A percentile compares a stretch with the other conserved stretches of the same genome.
phyloP scores from a whole-genome alignment of 2,329 filamentous ascomycete species.

The Epichloe gansuensis region DNA sequence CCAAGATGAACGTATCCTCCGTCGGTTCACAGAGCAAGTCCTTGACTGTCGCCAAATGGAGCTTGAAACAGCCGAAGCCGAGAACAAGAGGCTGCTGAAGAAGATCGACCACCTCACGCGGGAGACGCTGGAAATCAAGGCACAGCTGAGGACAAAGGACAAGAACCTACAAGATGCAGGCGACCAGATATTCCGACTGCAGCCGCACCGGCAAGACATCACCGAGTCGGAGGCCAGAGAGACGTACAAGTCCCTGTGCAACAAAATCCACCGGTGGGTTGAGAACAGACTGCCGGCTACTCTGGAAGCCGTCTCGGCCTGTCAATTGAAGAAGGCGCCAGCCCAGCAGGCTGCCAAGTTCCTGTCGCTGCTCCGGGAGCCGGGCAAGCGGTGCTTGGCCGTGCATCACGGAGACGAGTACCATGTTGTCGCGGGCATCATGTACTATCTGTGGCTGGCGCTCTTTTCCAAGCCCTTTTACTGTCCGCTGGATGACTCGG shows the following conservation, averaged over 20 bases:
- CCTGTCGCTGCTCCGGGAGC: constrained; percentile 21
- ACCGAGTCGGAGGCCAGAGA: constrained; percentile 24
- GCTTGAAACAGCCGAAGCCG: constrained; percentile 18
- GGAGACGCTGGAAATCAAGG: constrained; percentile 18
- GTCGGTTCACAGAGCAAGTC: constrained; percentile 24
- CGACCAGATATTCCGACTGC: constrained; percentile 21
- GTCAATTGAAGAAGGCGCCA: constrained; percentile 14
- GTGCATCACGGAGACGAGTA: constrained; percentile 21
- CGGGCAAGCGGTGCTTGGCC: constrained; percentile 20
- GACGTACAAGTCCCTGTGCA: constrained; percentile 19
- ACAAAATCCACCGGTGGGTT: constrained; percentile 24
- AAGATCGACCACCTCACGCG: constrained; percentile 18
- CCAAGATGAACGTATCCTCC: constrained; percentile 19
- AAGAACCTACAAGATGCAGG: constrained; percentile 18
- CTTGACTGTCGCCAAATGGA: constrained; percentile 23
- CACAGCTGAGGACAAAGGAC: constrained; percentile 15
- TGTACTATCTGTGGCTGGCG: constrained; percentile 24
- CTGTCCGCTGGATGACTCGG: constrained; percentile 21
- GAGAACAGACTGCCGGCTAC: constrained; percentile 19
- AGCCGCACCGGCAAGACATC: constrained; percentile 21
- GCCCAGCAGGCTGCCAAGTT: constrained; percentile 18
- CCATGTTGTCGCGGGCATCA: constrained; percentile 22
- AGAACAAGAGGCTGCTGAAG: constrained; percentile 15
- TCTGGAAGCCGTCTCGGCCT: constrained; percentile 20
- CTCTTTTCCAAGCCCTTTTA: constrained; percentile 25